phyloP scores from a whole-genome alignment of 805 yeast species.

The Candida hispaniensis region DNA sequence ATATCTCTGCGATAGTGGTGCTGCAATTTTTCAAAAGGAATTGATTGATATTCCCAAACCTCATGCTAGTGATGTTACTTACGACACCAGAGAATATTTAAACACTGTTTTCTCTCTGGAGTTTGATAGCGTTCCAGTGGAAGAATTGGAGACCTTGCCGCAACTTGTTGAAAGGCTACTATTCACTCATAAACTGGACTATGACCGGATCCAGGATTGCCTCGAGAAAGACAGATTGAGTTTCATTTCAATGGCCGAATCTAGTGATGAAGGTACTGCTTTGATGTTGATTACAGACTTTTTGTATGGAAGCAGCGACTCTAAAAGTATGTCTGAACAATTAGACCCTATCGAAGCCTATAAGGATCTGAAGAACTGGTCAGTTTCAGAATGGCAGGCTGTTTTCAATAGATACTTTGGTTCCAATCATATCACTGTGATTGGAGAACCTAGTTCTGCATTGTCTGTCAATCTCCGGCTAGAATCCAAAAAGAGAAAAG shows the following conservation, averaged over 20 bases:
- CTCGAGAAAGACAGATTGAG: constrained; percentile 43
- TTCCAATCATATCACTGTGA: constrained; percentile 49
- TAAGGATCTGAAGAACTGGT: constrained; percentile 51
- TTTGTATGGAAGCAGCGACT: constrained; percentile 60
- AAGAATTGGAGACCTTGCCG: constrained; percentile 44
- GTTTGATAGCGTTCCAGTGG: constrained; percentile 68
- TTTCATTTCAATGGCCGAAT: constrained; percentile 20
- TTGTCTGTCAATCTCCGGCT: constrained; percentile 44
- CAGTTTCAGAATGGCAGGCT: constrained; percentile 53
- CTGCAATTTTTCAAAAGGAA: constrained; percentile 58
- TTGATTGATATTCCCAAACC: constrained; percentile 80
- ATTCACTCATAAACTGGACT: constrained; percentile 50
- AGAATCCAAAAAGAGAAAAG: constrained; percentile 40
- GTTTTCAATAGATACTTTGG: constrained; percentile 45
- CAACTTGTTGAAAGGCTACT: constrained; percentile 41
- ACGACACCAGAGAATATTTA: constrained; percentile 63
- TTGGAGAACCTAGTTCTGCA: constrained; percentile 59
- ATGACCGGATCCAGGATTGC: constrained; percentile 54
- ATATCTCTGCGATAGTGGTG: constrained; percentile 67
- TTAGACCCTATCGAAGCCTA: constrained; percentile 48
- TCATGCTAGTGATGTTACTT: constrained; percentile 57
- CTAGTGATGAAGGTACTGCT: constrained; percentile 50
- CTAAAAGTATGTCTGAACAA: constrained; percentile 47
- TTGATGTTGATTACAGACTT: constrained; percentile 67
- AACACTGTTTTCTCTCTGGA: constrained; percentile 46